A percentile compares a stretch with the other conserved stretches of the same genome.
Conservation (phyloP, 345 rosid genomes). For the Capsella bursapastoris region DNA sequence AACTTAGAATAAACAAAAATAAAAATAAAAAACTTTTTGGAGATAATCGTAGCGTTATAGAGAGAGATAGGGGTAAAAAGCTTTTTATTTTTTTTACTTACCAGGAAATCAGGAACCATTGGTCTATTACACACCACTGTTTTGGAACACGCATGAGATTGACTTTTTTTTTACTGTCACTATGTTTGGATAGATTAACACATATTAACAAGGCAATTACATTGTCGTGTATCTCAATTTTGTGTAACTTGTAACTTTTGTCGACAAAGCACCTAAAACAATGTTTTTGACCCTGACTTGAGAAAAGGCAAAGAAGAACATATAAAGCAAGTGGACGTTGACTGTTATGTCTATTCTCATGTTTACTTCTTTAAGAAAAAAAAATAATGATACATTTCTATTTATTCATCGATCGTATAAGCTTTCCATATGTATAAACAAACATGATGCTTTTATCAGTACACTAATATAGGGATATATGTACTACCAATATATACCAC, state of each 20-base stretch:
- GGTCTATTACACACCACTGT: constrained; percentile 28
- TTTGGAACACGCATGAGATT: constrained; percentile 26
- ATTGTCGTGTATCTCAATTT: constrained; percentile 3
- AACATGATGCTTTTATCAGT: too few species aligned
- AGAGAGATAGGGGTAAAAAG: constrained; percentile 33
- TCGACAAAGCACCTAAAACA: constrained; percentile 13
- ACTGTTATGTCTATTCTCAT: constrained; percentile 39
- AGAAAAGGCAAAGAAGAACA: constrained; percentile 44
- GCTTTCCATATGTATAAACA: too few species aligned
- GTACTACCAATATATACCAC: too few species aligned
- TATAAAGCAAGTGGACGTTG: constrained; percentile 37
- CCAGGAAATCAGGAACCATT: constrained; percentile 43
- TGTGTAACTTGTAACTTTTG: constrained; percentile 11
- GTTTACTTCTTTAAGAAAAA: background rate
- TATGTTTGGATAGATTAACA: constrained; percentile 17
- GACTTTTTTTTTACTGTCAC: constrained; percentile 15
- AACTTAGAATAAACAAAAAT: background rate
- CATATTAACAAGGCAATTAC: constrained; percentile 6
- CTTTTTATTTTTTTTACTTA: constrained; percentile 8
- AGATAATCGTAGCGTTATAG: background rate
- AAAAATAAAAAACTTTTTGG: background rate
- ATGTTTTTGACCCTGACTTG: constrained; percentile 39
- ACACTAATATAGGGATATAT: too few species aligned
- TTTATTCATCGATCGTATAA: background rate
- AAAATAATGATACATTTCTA: too few species aligned